Base-by-base conservation (phyloP, 306 rosid genomes). In the Betula pendula region DNA sequence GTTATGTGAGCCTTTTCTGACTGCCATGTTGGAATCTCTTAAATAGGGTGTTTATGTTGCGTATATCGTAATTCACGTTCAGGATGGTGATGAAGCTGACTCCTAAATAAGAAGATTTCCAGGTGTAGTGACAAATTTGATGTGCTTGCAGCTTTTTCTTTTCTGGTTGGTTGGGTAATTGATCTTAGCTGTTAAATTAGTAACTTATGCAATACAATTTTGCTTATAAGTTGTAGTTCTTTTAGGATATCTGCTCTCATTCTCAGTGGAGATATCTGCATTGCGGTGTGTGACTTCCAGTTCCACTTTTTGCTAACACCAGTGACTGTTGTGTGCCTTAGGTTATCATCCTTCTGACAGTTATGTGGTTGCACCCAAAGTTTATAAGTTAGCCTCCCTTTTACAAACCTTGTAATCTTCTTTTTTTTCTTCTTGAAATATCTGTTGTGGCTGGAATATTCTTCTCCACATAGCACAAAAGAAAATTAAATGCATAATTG, bases 51-150 rank as follows among this genome's bases (percentile, higher is more conserved):
- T 89, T 84, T 86, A 76, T 89, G 75, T 84, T 85, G 86, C 86
- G 80, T 89, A 71, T 89, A 75, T 84, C 86, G 70, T 86, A 82
- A 81, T 80, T 84, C 88, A 76, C 87, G 53, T 76, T 82, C 81
- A 81, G 87, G 90, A 86, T 71, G 93, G 80, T 86, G 93, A 89
- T 71, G 93, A 86, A 86, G 90, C 89, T 68, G 90, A 86, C 86
- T 82, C 87, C 80, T 89, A 78, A 74, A 69, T 84, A 89, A 76
- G 89, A 89, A 76, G 89, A 86, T 84, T 82, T 86, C 81, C 81
- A 8, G 87, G 85, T 89, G 90, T 85, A 68, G 83, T 86, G 87
- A 73, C 87, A 89, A 81, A 83, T 89, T 83, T 86, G 83, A 85
- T 86, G 89, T 82, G 75, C 81, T 78, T 78, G 85, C 89, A 75